Conservation (phyloP, 1,139 yeast species). For the Diutina mesorugosa region DNA sequence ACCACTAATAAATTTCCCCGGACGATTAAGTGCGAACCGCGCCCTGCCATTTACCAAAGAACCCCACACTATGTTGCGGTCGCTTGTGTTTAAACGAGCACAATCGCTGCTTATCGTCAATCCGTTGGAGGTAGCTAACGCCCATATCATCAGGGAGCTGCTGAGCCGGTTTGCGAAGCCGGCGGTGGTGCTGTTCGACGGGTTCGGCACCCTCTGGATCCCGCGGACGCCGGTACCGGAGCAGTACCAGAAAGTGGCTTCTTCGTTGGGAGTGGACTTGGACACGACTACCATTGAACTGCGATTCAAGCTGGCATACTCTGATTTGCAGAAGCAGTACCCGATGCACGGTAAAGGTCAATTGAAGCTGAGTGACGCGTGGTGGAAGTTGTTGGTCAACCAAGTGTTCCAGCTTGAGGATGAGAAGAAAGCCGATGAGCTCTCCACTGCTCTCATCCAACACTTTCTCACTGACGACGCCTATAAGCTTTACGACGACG, state of each 20-base stretch:
- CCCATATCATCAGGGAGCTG: slow-evolving; percentile 1
- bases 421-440: slow-evolving; percentile 10
- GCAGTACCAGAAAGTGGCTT: slow-evolving; percentile 38
- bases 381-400: slow-evolving; percentile 49
- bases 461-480: slow-evolving; percentile 39
- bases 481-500: slow-evolving; percentile 41
- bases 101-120: not conserved
- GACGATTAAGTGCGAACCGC: not conserved
- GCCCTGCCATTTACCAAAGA: not conserved
- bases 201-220: slow-evolving; percentile 50
- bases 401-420: slow-evolving; percentile 21
- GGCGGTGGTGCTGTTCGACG: slow-evolving; percentile 47
- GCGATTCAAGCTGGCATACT: slow-evolving; percentile 18
- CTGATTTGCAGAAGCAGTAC: slow-evolving; percentile 15
- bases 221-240: slow-evolving; percentile 40
- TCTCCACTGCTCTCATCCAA: slow-evolving; percentile 27
- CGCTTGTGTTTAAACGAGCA: not conserved
- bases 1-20: not conserved
- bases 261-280: slow-evolving; percentile 27
- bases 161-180: slow-evolving; percentile 14
- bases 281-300: slow-evolving; percentile 14
- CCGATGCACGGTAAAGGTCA: slow-evolving; percentile 51
- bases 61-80: not conserved
- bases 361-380: slow-evolving; percentile 17
- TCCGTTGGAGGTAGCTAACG: not conserved